Evolutionary conservation across 2,329 filamentous ascomycete species (phyloP), one percentile per base, ranked within the genome.

Genomic region (Chaetomiaceae sp.): DNA sequence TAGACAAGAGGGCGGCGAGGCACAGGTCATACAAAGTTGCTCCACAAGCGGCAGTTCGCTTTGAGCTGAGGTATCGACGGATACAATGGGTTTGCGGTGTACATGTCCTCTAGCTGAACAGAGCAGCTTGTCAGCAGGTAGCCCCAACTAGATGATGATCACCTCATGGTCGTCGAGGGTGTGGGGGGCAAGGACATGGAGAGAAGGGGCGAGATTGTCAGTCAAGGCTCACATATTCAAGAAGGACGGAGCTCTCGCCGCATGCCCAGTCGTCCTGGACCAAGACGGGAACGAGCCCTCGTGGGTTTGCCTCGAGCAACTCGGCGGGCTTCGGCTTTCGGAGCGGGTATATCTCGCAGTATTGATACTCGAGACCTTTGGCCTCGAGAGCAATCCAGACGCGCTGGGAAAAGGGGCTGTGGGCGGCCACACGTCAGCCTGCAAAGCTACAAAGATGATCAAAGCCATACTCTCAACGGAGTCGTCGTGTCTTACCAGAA

Each of bases 331-430:
- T 66, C 4, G 82, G 86, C 55, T 87, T 86, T 59, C 83, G 81
- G 64, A 88, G 90, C 7, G 88, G 86, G 62, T 95, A 86, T 40
- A 89, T 83, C 68, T 95, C 89, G 60, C 89, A 84, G 67, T 95
- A 95, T 64, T 95, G 87, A 64, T 95, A 95, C 33, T 79, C 72
- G 8, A 93, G 75, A 16, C 81, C 78, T 65, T 93, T 93, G 60
- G 83, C 75, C 66, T 95, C 89, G 31, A 95, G 75, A 1, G 89
- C 86, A 57, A 95, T 93, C 89, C 89, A 95, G 21, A 93, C 86
- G 16, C 89, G 82, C 65, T 95, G 89, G 1, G 89, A 89, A 64
- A 92, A 93, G 21, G 89, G 89, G 63, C 86, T 87, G 39, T 7
- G 45, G 44, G 30, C 12, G 42, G 21, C n/a, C 38, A n/a, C n/a